phyloP scores from a whole-genome alignment of 768 basidiomycete genomes.

The Agaricus subrufescens region DNA sequence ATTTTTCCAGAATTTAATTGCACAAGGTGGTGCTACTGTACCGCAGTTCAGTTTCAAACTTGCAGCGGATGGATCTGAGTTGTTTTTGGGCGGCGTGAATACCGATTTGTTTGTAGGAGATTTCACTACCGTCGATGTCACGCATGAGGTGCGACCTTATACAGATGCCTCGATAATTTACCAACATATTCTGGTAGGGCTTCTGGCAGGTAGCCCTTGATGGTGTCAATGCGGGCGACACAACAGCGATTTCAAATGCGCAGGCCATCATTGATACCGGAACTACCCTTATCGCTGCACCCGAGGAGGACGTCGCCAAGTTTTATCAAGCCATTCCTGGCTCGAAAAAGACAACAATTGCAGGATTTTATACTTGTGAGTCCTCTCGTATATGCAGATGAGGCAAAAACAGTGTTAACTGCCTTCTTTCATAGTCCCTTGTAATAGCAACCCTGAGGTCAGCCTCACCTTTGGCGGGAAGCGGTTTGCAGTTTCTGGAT shows the following conservation, averaged over 20 bases:
- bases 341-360: slow-evolving; percentile 19
- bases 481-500: slow-evolving; percentile 35
- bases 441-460: slow-evolving; percentile 22
- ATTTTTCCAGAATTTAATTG: slow-evolving; percentile 42
- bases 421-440: slow-evolving; percentile 20
- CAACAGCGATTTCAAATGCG: slow-evolving; percentile 8
- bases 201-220: slow-evolving; percentile 31
- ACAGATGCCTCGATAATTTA: background rate
- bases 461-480: slow-evolving; percentile 34
- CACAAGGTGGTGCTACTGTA: slow-evolving; percentile 25
- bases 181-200: slow-evolving; percentile 13
- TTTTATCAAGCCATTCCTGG: slow-evolving; percentile 29
- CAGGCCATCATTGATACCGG: slow-evolving; percentile 37
- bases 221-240: slow-evolving; percentile 10
- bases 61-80: slow-evolving; percentile 35
- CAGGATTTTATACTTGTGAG: slow-evolving; percentile 26
- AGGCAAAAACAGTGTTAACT: background rate
- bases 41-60: slow-evolving; percentile 48
- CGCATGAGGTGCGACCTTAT: slow-evolving; percentile 18
- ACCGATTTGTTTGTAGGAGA: slow-evolving; percentile 36
- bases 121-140: slow-evolving; percentile 34
- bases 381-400: background rate
- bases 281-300: slow-evolving; percentile 35
- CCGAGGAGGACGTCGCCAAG: slow-evolving; percentile 17
- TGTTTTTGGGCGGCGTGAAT: slow-evolving; percentile 55